Conservation (phyloP, 108 stramenopile genomes). For the Skeletonema potamos region DNA sequence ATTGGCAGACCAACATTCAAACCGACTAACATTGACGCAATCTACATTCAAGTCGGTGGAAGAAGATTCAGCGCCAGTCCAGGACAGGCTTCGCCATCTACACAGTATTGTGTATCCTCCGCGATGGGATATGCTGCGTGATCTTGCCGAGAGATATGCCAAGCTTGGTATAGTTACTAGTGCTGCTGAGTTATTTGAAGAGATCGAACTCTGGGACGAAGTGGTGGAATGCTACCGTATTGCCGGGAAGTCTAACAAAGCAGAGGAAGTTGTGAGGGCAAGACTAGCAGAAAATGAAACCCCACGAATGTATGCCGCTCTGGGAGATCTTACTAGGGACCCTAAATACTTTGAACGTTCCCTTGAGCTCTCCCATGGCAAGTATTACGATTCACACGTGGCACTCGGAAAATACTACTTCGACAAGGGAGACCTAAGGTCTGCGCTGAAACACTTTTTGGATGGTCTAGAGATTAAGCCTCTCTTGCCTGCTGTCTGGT, state of each 20-base stretch:
- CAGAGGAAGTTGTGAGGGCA: conserved; percentile 87
- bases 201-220: conserved; percentile 97
- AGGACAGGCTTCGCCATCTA: conserved; percentile 83
- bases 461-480: conserved; percentile 83
- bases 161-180: conserved; percentile 87
- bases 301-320: conserved; percentile 89
- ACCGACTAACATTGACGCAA: conserved; percentile 82
- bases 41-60: conserved; percentile 76
- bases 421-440: conserved; percentile 66
- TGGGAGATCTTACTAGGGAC: conserved; percentile 90
- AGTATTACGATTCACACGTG: conserved; percentile 85
- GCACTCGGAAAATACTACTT: conserved; percentile 77
- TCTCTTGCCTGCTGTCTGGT: conserved; percentile 86
- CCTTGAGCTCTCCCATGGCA: conserved; percentile 79
- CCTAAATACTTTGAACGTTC: conserved; percentile 82
- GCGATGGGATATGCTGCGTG: conserved; percentile 90
- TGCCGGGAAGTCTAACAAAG: conserved; percentile 84
- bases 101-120: conserved; percentile 94
- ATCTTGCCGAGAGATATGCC: conserved; percentile 91
- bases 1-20: conserved; percentile 93
- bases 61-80: conserved; percentile 90
- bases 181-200: conserved; percentile 92
- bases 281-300: conserved; percentile 75
- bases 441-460: conserved; percentile 60
- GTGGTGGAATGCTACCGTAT: conserved; percentile 94